Percentiles rank a stretch among this genome's conserved stretches.
phyloP scores from a whole-genome alignment of 768 basidiomycete genomes.

The Termitomyces sp. region DNA sequence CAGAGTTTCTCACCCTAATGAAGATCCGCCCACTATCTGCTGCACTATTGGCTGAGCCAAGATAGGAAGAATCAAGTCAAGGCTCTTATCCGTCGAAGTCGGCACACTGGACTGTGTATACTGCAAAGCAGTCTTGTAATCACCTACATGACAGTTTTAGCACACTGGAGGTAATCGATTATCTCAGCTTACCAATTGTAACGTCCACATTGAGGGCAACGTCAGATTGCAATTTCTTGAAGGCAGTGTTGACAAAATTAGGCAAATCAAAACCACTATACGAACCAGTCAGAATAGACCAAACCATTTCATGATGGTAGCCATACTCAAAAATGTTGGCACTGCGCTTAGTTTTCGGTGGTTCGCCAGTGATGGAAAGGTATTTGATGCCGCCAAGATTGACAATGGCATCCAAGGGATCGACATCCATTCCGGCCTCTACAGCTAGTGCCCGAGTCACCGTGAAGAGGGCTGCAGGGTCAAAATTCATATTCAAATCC shows the following conservation, averaged over 20 bases:
- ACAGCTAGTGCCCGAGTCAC: conserved; percentile 62
- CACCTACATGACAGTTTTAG: conserved; percentile 29
- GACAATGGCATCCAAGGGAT: conserved; percentile 63
- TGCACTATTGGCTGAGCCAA: conserved; percentile 74
- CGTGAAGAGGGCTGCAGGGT: conserved; percentile 64
- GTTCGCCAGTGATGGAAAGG: conserved; percentile 31
- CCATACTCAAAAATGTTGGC: conserved; percentile 50
- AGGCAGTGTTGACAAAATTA: conserved; percentile 57
- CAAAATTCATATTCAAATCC: conserved; percentile 59
- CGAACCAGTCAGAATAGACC: not conserved
- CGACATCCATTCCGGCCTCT: conserved; percentile 52
- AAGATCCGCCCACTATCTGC: conserved; percentile 54
- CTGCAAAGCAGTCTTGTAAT: conserved; percentile 56
- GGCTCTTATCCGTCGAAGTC: conserved; percentile 52
- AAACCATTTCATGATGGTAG: not conserved
- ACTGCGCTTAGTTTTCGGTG: conserved; percentile 26
- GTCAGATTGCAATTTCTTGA: conserved; percentile 58
- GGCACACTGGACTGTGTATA: conserved; percentile 53
- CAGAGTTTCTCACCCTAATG: conserved; percentile 37
- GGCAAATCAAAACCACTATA: conserved; percentile 57
- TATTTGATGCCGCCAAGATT: conserved; percentile 62
- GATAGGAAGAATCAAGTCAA: conserved; percentile 60
- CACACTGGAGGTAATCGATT: not conserved
- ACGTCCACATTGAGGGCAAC: conserved; percentile 50
- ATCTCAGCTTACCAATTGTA: conserved; percentile 39